Evolutionary conservation across 139 green algal genomes (phyloP), one percentile per base, ranked within the genome.

Genomic region (Monoraphidium neglectum): DNA sequence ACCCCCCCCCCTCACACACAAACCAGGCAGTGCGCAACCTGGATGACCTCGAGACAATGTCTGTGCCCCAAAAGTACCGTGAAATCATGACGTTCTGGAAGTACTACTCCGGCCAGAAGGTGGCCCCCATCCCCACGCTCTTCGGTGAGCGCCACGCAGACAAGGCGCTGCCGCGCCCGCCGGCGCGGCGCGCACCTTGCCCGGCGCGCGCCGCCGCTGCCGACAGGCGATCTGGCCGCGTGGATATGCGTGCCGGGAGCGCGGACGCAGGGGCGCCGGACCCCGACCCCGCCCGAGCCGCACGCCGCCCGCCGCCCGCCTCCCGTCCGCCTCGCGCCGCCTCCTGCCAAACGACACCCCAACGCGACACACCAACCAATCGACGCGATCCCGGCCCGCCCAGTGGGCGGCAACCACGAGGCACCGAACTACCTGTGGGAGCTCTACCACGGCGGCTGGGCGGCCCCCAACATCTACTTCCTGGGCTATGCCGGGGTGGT

Each of bases 381-480:
- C 38, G 38, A 68, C 38, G 23, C 37, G 0, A n/a, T 54, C 30
- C 38, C 21, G 26, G 12, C n/a, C 56, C 43, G 10, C 38, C 30
- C 32, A 97, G 93, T 99, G 49, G 96, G 96, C 40, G 96, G 96
- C 63, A 99, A 99, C 83, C 96, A 99, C 80, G 96, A 99, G 83
- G 96, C 94, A 0, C 80, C 88, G 56, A 98, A 97, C 86, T 86
- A 99, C 82, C 79, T 99, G 47, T 94, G 90, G 88, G 96, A 99
- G 85, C 89, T 99, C 49, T 96, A 94, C 86, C 92, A 98, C 77
- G 96, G 96, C 30, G 96, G 96, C 40, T 99, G 92, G 93, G 96
- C 89, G 1, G 96, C 96, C 0, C 93, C 92, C 30, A 95, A 98
- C 78, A 98, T 99, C 68, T 98, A 92, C 72, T 99, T 95, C 87